Percentiles rank a stretch among this genome's conserved stretches.
These are phyloP conservation scores for Eutrema yunnanense DNA, from an alignment of 345 rosid genomes.

Conservation along the genomic window DNA sequence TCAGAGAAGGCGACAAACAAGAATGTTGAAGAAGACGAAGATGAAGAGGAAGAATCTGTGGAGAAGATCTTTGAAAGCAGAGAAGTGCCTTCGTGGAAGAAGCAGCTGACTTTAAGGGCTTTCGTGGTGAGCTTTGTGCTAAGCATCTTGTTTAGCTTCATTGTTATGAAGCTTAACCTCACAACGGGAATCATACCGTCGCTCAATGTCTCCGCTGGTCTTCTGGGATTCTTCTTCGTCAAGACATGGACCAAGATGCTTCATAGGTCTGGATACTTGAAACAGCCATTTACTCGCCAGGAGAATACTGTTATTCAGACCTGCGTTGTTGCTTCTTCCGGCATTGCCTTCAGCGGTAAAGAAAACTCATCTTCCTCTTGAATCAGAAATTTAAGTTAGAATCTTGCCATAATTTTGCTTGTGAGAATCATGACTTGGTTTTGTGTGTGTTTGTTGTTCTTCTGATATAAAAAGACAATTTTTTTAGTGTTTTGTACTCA, in stretches of 20 bases:
- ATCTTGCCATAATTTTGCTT: not conserved
- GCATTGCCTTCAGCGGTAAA: slow-evolving; percentile 73
- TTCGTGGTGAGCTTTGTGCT: slow-evolving; percentile 51
- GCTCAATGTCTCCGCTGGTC: slow-evolving; percentile 66
- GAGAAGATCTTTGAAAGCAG: slow-evolving; percentile 45
- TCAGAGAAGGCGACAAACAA: slow-evolving; percentile 18
- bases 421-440: not conserved
- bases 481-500: slow-evolving; percentile 11
- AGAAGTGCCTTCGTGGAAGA: slow-evolving; percentile 56
- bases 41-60: slow-evolving; percentile 30
- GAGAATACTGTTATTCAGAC: slow-evolving; percentile 82
- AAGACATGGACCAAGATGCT: slow-evolving; percentile 60
- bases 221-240: slow-evolving; percentile 63
- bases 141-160: slow-evolving; percentile 59
- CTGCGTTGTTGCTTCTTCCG: slow-evolving; percentile 75
- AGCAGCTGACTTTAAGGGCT: slow-evolving; percentile 62
- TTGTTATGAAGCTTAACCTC: slow-evolving; percentile 64
- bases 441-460: not conserved
- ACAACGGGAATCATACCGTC: slow-evolving; percentile 75
- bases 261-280: slow-evolving; percentile 34
- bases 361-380: not conserved
- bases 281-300: slow-evolving; percentile 65
- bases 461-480: not conserved
- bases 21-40: slow-evolving; percentile 11
- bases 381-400: not conserved